Evolutionary conservation across 257 asterid genomes (phyloP).

Genomic region (Scutellaria baicalensis): DNA sequence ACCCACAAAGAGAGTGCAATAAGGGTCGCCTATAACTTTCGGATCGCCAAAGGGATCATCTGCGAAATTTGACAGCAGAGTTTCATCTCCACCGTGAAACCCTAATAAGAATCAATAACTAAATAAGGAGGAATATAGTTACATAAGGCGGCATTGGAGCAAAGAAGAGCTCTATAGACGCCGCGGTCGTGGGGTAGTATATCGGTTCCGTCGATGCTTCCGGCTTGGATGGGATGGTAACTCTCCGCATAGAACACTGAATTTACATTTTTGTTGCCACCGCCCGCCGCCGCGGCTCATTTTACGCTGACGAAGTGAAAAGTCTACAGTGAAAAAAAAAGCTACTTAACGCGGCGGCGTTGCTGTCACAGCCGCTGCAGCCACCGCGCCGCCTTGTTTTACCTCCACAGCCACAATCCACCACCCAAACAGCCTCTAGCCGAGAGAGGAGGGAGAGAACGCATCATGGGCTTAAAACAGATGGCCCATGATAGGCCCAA

Average conservation of each 20-base stretch:
- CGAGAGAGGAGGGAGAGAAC: too few relatives aligned
- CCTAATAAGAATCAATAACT: slow-evolving; percentile 1
- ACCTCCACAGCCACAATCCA: too few relatives aligned
- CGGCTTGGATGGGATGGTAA: slow-evolving; percentile 96
- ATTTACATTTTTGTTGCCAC: slow-evolving; percentile 22
- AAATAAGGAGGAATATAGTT: background rate
- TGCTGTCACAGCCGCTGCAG: too few relatives aligned
- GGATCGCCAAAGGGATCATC: slow-evolving; percentile 96
- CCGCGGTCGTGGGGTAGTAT: slow-evolving; percentile 82
- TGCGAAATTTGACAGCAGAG: slow-evolving; percentile 19
- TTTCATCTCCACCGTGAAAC: background rate
- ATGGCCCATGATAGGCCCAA: too few relatives aligned
- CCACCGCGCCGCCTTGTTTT: too few relatives aligned
- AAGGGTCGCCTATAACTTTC: slow-evolving; percentile 72
- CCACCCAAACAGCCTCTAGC: too few relatives aligned
- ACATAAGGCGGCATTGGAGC: slow-evolving; percentile 87
- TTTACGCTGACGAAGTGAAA: background rate
- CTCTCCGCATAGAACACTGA: slow-evolving; percentile 78
- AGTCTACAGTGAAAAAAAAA: background rate
- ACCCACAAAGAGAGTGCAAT: slow-evolving; percentile 79
- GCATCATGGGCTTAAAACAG: too few relatives aligned
- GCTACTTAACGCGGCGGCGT: too few relatives aligned
- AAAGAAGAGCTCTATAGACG: slow-evolving; percentile 80
- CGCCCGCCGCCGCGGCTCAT: slow-evolving; percentile 30
- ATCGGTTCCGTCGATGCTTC: slow-evolving; percentile 97